These are phyloP conservation scores for Trametes cingulata DNA, from an alignment of 768 basidiomycete genomes.

Conservation along the genomic window DNA sequence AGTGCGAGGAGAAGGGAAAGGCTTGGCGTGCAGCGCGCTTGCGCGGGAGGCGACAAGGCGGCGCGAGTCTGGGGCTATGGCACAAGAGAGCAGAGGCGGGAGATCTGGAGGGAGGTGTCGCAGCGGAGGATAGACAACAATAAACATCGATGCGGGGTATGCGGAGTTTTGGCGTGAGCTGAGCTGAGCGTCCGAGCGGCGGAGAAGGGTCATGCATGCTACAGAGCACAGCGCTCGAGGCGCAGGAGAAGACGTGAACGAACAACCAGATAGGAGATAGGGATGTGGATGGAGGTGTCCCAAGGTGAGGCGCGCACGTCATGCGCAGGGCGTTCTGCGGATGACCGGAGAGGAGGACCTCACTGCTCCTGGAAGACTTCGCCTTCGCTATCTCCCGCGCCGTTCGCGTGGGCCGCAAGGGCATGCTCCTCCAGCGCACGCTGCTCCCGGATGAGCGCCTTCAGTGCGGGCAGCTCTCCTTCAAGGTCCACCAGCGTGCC, in stretches of 20 bases:
- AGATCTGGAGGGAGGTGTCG: not conserved
- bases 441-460: constrained; percentile 50
- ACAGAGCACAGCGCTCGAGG: constrained; percentile 14
- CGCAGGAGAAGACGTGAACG: constrained; percentile 4
- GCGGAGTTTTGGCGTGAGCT: constrained; percentile 20
- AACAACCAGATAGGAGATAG: constrained; percentile 8
- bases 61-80: not conserved
- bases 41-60: not conserved
- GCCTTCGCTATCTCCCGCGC: constrained; percentile 1
- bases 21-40: not conserved
- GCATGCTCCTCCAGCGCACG: constrained; percentile 21
- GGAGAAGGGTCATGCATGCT: constrained; percentile 13
- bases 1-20: not conserved
- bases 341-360: not conserved
- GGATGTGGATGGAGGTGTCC: constrained; percentile 6
- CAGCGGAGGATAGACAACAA: constrained; percentile 23
- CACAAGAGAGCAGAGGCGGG: constrained; percentile 1
- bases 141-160: constrained; percentile 25
- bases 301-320: not conserved
- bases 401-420: constrained; percentile 14
- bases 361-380: constrained; percentile 11
- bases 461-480: constrained; percentile 59
- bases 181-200: constrained; percentile 13
- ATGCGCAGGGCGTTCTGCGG: not conserved
- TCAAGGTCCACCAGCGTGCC: constrained; percentile 56